Evolutionary conservation across 352 stramenopile species (phyloP).

Genomic region (Globisporangium paroecandrum): DNA sequence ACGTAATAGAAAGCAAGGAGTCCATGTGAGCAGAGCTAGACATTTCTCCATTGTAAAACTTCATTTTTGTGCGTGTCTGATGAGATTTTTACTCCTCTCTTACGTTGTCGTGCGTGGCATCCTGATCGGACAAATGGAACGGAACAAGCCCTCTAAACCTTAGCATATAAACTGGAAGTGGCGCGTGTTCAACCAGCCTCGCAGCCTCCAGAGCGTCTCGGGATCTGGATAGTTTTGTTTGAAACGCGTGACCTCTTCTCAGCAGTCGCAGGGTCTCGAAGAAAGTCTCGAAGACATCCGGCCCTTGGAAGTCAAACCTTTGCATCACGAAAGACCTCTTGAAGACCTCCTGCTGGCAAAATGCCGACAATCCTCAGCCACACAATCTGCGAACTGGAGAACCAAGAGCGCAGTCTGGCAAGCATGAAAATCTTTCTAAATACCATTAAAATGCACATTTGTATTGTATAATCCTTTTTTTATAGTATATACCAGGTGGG

Average conservation of each 20-base stretch:
- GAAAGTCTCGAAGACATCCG: too few species aligned
- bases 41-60: background rate
- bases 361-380: background rate
- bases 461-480: background rate
- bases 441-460: background rate
- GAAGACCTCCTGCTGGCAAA: background rate
- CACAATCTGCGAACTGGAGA: background rate
- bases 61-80: background rate
- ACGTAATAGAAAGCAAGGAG: slow-evolving; percentile 26
- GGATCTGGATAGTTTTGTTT: too few species aligned
- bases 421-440: background rate
- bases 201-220: too few species aligned
- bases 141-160: too few species aligned
- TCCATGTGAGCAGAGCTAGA: background rate
- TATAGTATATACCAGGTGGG: background rate
- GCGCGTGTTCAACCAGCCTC: too few species aligned
- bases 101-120: background rate
- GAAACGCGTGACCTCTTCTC: too few species aligned
- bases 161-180: too few species aligned
- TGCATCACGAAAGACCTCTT: too few species aligned
- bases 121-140: too few species aligned
- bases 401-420: background rate
- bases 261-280: too few species aligned
- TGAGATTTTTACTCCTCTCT: background rate
- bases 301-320: background rate